phyloP scores from a whole-genome alignment of 768 basidiomycete genomes.

The Leccinum olivaceopallidum region DNA sequence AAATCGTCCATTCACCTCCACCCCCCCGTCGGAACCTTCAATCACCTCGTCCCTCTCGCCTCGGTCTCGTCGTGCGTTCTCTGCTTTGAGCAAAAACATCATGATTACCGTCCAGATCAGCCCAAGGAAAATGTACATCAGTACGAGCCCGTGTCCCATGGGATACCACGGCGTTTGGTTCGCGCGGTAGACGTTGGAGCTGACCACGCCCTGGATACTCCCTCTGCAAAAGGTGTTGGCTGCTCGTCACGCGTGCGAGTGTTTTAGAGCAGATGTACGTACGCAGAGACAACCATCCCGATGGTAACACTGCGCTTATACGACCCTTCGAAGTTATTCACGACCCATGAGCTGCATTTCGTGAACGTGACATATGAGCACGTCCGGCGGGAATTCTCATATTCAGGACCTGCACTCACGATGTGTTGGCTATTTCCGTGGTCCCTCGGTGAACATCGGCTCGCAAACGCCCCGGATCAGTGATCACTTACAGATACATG shows the following conservation, averaged over 20 bases:
- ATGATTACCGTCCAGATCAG: constrained; percentile 47
- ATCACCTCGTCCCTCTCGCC: constrained; percentile 73
- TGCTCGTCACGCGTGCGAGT: background rate
- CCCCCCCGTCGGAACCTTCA: constrained; percentile 32
- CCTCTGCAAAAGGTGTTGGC: constrained; percentile 43
- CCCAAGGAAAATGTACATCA: constrained; percentile 43
- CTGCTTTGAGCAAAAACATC: constrained; percentile 47
- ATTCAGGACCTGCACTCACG: constrained; percentile 37
- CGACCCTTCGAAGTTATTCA: constrained; percentile 72
- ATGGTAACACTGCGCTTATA: constrained; percentile 76
- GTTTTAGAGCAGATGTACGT: constrained; percentile 22
- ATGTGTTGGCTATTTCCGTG: constrained; percentile 51
- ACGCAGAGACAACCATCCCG: constrained; percentile 70
- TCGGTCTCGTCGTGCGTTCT: constrained; percentile 65
- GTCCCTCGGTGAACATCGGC: background rate
- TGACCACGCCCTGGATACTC: constrained; percentile 75
- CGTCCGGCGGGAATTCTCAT: background rate
- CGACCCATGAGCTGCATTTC: constrained; percentile 47
- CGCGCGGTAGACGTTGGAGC: constrained; percentile 75
- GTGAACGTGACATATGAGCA: constrained; percentile 4
- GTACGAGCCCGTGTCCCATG: constrained; percentile 59
- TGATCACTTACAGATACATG: constrained; percentile 57
- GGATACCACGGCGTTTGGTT: constrained; percentile 68
- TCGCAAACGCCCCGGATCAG: background rate
- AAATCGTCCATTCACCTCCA: constrained; percentile 57